Evolutionary conservation across 1,284 basidiomycete genomes (phyloP), one percentile per base, ranked within the genome.

Genomic region (Cryptococcus floricola): DNA sequence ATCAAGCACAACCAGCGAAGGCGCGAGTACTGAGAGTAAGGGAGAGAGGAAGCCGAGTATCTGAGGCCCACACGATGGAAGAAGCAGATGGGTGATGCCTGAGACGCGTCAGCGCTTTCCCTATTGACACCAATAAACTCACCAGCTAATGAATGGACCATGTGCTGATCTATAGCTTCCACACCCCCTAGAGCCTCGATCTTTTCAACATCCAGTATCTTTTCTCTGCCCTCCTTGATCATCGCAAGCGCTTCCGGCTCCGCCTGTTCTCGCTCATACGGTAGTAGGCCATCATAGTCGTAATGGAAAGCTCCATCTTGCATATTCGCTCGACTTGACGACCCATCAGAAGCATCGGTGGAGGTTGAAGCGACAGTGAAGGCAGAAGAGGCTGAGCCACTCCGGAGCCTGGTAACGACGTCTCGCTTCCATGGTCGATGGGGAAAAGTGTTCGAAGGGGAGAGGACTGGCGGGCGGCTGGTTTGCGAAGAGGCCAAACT

Each of bases 41-140:
- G 73, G 79, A 25, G 85, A 82, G 46, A 96, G 81, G 69, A 92
- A 88, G 8, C 82, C 66, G 16, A 89, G 85, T 50, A 95, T 82
- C 13, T 64, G 62, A 8, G 88, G 87, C 44, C 80, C 82, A 6
- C 87, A 88, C 16, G 85, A 85, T 18, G 87, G 84, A 50, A 96
- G 83, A 46, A 95, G 81, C 50, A 96, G 81, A 79, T 96, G 92
- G 0, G 92, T 96, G 19, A 90, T 91, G 39, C 87, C 91, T 91
- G 70, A 39, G 48, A 56, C 52, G 25, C 51, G 53, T 60, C 50
- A 64, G 58, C 47, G 37, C 45, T 16, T 16, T 42, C 41, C 9
- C 31, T n/a, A 7, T 31, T 10, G 10, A 8, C 28, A 16, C 1
- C 31, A 3, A 7, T 9, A 16, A 5, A 64, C 69, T 59, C 57